These are phyloP conservation scores for Botrytis pseudocinerea DNA, from an alignment of 2,329 filamentous ascomycete genomes.

Conservation along the genomic window DNA sequence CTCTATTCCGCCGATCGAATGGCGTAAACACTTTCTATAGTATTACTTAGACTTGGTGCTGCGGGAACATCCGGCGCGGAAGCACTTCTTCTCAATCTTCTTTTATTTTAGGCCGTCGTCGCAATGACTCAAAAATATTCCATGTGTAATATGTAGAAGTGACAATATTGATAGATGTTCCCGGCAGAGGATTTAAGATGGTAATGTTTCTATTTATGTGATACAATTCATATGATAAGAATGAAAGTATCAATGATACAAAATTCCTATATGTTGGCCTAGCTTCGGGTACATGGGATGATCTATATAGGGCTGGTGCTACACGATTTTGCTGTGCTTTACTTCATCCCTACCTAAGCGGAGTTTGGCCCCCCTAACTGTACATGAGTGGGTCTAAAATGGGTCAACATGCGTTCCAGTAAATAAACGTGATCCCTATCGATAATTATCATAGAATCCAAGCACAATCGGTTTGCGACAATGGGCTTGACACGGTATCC, in stretches of 20 bases:
- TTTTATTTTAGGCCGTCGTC: background rate
- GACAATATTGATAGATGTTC: background rate
- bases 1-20: background rate
- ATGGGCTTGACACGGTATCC: background rate
- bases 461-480: background rate
- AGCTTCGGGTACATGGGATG: background rate
- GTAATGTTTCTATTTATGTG: too few relatives aligned
- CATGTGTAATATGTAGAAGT: background rate
- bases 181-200: background rate
- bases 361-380: background rate
- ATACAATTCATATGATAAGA: too few relatives aligned
- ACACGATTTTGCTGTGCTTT: background rate
- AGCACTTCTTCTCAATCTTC: background rate
- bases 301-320: background rate
- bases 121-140: background rate
- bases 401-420: too few relatives aligned
- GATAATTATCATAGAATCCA: background rate
- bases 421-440: background rate
- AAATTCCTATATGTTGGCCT: too few relatives aligned
- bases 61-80: too few relatives aligned
- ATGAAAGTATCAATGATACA: background rate
- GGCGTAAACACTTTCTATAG: background rate
- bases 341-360: background rate
- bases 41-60: background rate
- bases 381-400: background rate